Evolutionary conservation across 2,329 filamentous ascomycete species (phyloP).

Genomic region (Xylaria sp.): DNA sequence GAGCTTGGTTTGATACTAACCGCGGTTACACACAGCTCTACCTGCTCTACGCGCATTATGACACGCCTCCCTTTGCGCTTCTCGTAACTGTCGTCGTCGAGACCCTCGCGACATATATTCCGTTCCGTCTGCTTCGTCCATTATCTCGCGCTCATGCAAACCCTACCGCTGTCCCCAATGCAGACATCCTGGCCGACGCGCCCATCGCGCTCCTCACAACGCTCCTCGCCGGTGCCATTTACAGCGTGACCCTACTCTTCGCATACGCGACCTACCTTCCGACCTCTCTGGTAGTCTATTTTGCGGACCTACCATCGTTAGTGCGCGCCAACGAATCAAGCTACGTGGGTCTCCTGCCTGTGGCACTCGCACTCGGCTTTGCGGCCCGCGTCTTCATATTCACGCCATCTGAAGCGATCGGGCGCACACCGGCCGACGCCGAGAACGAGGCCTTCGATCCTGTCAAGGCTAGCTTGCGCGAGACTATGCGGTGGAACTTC

Average conservation of each 20-base stretch:
- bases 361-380: slow-evolving; percentile 68
- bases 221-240: slow-evolving; percentile 76
- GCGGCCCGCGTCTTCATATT: slow-evolving; percentile 83
- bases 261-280: slow-evolving; percentile 78
- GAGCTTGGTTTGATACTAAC: slow-evolving; percentile 17
- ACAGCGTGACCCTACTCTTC: slow-evolving; percentile 76
- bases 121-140: slow-evolving; percentile 79
- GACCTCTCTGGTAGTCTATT: slow-evolving; percentile 76
- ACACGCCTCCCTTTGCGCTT: slow-evolving; percentile 69
- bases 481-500: slow-evolving; percentile 78
- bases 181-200: slow-evolving; percentile 71
- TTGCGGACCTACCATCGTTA: slow-evolving; percentile 76
- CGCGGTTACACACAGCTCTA: slow-evolving; percentile 63
- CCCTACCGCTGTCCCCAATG: slow-evolving; percentile 65
- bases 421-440: slow-evolving; percentile 60
- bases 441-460: slow-evolving; percentile 69
- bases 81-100: slow-evolving; percentile 73
- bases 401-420: slow-evolving; percentile 68
- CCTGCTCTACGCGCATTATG: slow-evolving; percentile 82
- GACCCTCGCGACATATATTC: slow-evolving; percentile 73
- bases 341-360: slow-evolving; percentile 69
- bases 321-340: slow-evolving; percentile 72
- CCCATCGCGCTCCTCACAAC: slow-evolving; percentile 72
- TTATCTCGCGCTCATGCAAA: slow-evolving; percentile 71
- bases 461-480: slow-evolving; percentile 69